Percentiles rank a stretch among this genome's conserved stretches.
These are phyloP conservation scores for Lactarius quietus DNA, from an alignment of 768 basidiomycete species.

Conservation along the genomic window DNA sequence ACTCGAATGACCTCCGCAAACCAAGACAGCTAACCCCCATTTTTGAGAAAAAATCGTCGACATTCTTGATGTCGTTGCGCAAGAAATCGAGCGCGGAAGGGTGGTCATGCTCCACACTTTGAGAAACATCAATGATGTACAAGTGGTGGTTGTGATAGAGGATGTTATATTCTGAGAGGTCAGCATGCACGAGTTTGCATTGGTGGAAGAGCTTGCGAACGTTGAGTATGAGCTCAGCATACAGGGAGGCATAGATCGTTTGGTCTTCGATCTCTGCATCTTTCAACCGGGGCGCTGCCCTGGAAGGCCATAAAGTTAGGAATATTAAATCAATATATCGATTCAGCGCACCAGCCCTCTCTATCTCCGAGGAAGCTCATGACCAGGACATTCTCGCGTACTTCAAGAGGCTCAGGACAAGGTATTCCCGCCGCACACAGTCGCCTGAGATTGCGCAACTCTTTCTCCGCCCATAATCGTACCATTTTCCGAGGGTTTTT, in stretches of 20 bases:
- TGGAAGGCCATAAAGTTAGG: conserved; percentile 32
- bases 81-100: conserved; percentile 96
- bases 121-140: conserved; percentile 96
- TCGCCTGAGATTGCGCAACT: conserved; percentile 92
- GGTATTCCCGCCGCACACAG: conserved; percentile 77
- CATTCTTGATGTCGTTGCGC: conserved; percentile 84
- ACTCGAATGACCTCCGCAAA: conserved; percentile 81
- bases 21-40: conserved; percentile 76
- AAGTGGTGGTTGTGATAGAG: conserved; percentile 79
- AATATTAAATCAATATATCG: conserved; percentile 10
- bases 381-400: conserved; percentile 93
- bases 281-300: conserved; percentile 92
- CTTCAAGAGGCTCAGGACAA: conserved; percentile 88
- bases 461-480: conserved; percentile 97
- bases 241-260: conserved; percentile 55
- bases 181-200: conserved; percentile 95
- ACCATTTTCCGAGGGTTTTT: conserved; percentile 99
- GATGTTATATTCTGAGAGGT: conserved; percentile 98
- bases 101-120: conserved; percentile 98
- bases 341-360: conserved; percentile 67
- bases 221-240: conserved; percentile 73
- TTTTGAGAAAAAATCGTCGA: conserved; percentile 87
- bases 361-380: conserved; percentile 88
- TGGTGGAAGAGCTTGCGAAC: conserved; percentile 82
- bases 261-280: conserved; percentile 63